phyloP scores from a whole-genome alignment of 192 early-diverging fungal species.

The Mortierella hygrophila region DNA sequence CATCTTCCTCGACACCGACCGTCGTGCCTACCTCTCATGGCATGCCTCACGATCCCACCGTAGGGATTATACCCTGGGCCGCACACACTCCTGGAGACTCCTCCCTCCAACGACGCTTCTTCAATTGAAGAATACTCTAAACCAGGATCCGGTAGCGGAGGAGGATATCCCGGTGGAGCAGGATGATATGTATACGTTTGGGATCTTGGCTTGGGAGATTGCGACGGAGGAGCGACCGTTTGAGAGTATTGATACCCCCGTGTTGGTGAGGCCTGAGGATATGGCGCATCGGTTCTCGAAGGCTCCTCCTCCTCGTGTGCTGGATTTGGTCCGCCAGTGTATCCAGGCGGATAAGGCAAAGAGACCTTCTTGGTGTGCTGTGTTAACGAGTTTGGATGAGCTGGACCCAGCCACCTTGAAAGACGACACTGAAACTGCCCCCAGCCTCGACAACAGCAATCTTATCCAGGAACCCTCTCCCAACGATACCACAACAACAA shows the following conservation, averaged over 20 bases:
- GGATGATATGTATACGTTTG: constrained; percentile 48
- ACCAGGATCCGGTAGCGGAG: not conserved
- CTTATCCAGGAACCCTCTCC: not conserved
- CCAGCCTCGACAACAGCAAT: not conserved
- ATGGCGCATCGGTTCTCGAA: not conserved
- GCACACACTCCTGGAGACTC: constrained; percentile 7
- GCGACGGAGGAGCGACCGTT: constrained; percentile 25
- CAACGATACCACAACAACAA: not conserved
- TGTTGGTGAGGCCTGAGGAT: not conserved
- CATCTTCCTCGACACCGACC: constrained; percentile 20
- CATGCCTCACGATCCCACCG: not conserved
- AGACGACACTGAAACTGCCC: not conserved
- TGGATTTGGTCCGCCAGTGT: constrained; percentile 18
- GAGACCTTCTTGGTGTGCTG: constrained; percentile 30
- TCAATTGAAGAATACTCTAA: not conserved
- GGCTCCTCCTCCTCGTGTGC: not conserved
- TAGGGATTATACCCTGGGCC: constrained; percentile 4
- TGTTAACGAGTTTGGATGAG: constrained; percentile 1
- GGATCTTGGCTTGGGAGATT: constrained; percentile 34
- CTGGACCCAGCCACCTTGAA: not conserved
- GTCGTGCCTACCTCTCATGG: constrained; percentile 29
- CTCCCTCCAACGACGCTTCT: constrained; percentile 5
- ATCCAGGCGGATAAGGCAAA: not conserved
- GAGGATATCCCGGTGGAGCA: not conserved
- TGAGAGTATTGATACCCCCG: not conserved